Evolutionary conservation across 1,139 yeast species (phyloP), one percentile per base, ranked within the genome.

Genomic region (Geotrichum fermentans): DNA sequence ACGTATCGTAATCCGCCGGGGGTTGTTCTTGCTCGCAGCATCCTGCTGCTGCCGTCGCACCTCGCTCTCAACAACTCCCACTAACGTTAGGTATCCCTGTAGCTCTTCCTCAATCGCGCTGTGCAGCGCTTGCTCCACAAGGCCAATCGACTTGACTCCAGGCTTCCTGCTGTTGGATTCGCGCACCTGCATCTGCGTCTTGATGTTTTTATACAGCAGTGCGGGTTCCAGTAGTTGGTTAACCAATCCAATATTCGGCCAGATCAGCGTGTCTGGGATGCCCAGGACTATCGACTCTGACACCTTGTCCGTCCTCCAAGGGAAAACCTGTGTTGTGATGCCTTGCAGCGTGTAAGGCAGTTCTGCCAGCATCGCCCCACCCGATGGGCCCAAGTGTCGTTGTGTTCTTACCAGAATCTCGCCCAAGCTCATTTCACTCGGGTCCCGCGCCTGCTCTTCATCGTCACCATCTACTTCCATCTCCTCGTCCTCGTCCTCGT

Each of bases 341-440:
- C 96, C 97, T 21, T 83, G 73, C 29, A 90, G 66, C 0, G 87
- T 77, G 62, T 77, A 89, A 2, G 84, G 78, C 4, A 87, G 66
- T 55, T 77, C 82, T 13, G 72, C 70, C 45, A 85, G 59, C 2
- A 88, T 73, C 3, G 71, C 74, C 7, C 67, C 67, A 53, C 83
- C 89, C 2, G 72, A 40, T 2, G 69, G 68, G n/a, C 54, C 53
- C 66, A 43, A 16, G 26, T 33, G 36, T 20, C 47, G 37, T 14
- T 52, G 41, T 13, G 45, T 30, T 11, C 33, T 36, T 26, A 38
- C 30, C n/a, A 47, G 34, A 24, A 49, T 49, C 20, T 52, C 51
- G 26, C 52, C 50, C 4, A 43, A 36, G 17, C 49, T 49, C 43
- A 41, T 20, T 26, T 37, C 30, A 30, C 40, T 41, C 39, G 32